Conservation (phyloP, 257 asterid genomes). For the Solanum pinnatisectum region DNA sequence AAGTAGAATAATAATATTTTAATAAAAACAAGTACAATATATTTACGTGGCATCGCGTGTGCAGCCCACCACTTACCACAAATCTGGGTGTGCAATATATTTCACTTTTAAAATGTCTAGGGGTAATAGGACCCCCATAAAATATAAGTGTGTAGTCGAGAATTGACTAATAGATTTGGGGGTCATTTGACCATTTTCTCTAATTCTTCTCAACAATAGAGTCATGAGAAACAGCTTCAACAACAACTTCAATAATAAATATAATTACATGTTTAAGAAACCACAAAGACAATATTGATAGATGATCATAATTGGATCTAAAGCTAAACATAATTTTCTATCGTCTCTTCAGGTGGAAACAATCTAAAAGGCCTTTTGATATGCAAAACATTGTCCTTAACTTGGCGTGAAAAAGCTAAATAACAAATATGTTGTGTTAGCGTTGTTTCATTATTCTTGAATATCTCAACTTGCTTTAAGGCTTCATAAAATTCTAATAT, state of each 20-base stretch:
- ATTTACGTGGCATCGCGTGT: too few relatives aligned
- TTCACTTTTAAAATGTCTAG: too few relatives aligned
- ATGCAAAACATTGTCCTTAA: neutral
- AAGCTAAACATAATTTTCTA: neutral
- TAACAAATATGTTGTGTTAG: neutral
- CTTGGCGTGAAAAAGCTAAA: neutral
- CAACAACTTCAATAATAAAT: too few relatives aligned
- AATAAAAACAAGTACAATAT: too few relatives aligned
- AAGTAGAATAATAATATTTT: too few relatives aligned
- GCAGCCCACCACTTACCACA: too few relatives aligned
- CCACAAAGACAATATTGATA: neutral
- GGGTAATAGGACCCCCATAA: too few relatives aligned
- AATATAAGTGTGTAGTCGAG: too few relatives aligned
- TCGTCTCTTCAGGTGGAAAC: neutral
- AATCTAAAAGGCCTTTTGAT: neutral
- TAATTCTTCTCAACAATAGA: neutral
- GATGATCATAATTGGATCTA: neutral
- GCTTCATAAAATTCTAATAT: neutral
- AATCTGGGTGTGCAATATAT: too few relatives aligned
- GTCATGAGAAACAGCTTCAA: too few relatives aligned
- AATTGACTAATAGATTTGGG: too few relatives aligned
- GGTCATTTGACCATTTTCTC: too few relatives aligned
- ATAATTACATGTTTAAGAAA: neutral
- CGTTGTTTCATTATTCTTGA: neutral
- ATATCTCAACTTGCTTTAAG: neutral